phyloP scores from a whole-genome alignment of 2,329 filamentous ascomycete genomes.

The Alternaria panax region DNA sequence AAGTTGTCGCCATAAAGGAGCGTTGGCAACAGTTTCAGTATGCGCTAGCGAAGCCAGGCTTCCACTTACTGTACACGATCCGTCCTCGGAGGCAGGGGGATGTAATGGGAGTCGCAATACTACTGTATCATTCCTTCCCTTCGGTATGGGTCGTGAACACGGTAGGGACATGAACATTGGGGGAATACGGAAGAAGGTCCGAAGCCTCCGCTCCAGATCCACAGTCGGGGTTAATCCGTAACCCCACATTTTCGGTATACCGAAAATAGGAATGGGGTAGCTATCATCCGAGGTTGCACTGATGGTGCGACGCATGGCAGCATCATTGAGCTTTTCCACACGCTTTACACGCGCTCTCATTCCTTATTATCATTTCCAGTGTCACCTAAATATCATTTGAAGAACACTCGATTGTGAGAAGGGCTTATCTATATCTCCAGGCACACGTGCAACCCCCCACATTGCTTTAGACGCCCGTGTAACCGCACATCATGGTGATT shows the following conservation, averaged over 20 bases:
- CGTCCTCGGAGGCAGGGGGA: too few species aligned
- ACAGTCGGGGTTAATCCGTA: not conserved
- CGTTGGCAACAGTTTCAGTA: not conserved
- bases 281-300: not conserved
- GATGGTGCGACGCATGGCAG: not conserved
- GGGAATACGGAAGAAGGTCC: too few species aligned
- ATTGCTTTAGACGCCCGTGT: not conserved
- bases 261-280: not conserved
- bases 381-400: not conserved
- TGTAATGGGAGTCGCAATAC: too few species aligned
- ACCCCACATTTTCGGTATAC: not conserved
- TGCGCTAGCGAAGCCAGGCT: not conserved
- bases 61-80: not conserved
- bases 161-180: too few species aligned
- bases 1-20: not conserved
- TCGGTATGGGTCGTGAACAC: not conserved
- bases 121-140: too few species aligned
- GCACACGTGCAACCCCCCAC: not conserved
- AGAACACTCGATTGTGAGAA: not conserved
- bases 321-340: not conserved
- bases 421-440: not conserved
- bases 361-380: not conserved
- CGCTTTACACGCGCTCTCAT: not conserved
- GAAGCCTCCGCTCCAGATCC: not conserved
- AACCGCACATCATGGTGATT: constrained; percentile 25